Evolutionary conservation across 75 land plant genomes (phyloP).

Genomic region (Sequoia sempervirens): DNA sequence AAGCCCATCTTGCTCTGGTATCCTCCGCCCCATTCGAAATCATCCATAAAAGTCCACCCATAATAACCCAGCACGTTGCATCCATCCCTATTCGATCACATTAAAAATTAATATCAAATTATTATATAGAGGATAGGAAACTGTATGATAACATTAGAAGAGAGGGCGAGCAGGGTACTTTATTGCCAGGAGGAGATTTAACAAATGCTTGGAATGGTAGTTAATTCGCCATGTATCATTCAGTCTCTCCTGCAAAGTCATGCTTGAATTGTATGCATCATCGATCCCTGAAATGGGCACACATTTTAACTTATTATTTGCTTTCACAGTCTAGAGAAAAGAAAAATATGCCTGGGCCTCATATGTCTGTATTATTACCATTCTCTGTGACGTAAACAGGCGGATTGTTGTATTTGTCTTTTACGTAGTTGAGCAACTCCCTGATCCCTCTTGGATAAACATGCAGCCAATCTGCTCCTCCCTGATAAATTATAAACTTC

Average conservation of each 20-base stretch:
- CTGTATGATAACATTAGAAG: neutral
- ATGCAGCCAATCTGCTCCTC: slow-evolving; percentile 32
- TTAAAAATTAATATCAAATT: neutral
- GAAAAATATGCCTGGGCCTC: too few relatives aligned
- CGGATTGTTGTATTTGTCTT: slow-evolving; percentile 24
- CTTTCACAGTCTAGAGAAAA: neutral
- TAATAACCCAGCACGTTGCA: slow-evolving; percentile 29
- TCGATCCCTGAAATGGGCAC: slow-evolving; percentile 4
- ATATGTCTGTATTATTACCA: slow-evolving; percentile 12
- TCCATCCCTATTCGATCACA: slow-evolving; percentile 7
- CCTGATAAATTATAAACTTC: slow-evolving; percentile 14
- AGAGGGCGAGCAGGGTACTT: neutral
- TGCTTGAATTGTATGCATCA: neutral
- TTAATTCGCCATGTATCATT: slow-evolving; percentile 12
- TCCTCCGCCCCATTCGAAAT: slow-evolving; percentile 34
- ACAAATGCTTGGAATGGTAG: slow-evolving; percentile 2
- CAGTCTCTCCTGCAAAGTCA: neutral
- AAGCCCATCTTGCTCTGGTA: slow-evolving; percentile 19
- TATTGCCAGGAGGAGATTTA: neutral
- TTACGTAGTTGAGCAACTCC: neutral
- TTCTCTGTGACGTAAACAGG: slow-evolving; percentile 37
- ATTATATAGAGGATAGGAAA: neutral
- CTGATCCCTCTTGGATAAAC: slow-evolving; percentile 34
- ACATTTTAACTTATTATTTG: slow-evolving; percentile 6
- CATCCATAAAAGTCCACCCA: slow-evolving; percentile 25